Evolutionary conservation across 1,139 yeast species (phyloP), one percentile per base, ranked within the genome.

Genomic region (Blastobotrys aristatus): DNA sequence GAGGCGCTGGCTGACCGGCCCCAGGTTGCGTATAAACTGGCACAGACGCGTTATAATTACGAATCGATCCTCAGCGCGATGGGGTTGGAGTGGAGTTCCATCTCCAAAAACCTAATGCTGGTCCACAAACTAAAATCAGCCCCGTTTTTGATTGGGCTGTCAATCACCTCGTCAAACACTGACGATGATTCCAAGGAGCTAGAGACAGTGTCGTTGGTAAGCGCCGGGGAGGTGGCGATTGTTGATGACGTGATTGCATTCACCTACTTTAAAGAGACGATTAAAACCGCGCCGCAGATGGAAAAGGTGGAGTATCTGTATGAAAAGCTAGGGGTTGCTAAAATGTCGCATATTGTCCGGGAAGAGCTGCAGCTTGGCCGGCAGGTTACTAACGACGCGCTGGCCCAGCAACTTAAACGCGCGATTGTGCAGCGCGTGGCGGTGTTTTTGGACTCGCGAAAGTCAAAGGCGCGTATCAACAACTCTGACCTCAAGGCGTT

Each of bases 171-270:
- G 2, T 14, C n/a, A 16, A 53, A 44, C 16, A 52, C 47, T 6
- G 57, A 50, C 27, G 50, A 44, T 10, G 58, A 53, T 8, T 49
- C 40, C 29, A 45, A 49, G n/a, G 55, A 54, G 5, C 26, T 44
- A 2, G 48, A 56, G 13, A 44, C 50, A n/a, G 50, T 52, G 1
- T 48, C 58, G 14, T 58, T 67, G 14, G 62, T 61, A 4, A 33
- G 54, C 1, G 65, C 69, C 0, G 37, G 53, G 1, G 63, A 67
- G 18, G 54, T 68, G 24, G 64, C 66, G n/a, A 57, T 70, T 43
- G 67, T 66, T 13, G 73, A 70, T 47, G 69, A 70, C 45, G 66
- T 70, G n/a, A 60, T 67, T 16, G 54, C 60, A 11, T 69, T 59
- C 57, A 65, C 67, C 48, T 54, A 62, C 44, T 70, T 70, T 55